Conservation (phyloP, 2,329 filamentous ascomycete genomes). For the Pestalotiopsis sp. region DNA sequence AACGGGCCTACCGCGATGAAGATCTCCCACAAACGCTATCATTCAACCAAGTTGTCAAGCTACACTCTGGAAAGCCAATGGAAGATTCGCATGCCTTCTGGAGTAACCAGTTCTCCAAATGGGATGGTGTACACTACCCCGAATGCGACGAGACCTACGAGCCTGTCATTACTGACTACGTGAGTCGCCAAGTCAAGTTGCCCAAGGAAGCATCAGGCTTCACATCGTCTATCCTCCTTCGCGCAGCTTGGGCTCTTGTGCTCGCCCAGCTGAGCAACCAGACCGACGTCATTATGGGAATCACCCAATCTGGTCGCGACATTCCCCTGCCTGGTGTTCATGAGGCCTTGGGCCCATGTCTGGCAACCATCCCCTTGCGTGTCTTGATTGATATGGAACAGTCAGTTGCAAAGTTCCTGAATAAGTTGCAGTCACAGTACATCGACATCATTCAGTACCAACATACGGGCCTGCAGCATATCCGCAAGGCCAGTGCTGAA, state of each 20-base stretch:
- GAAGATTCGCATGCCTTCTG: not conserved
- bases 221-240: constrained; percentile 12
- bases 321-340: constrained; percentile 7
- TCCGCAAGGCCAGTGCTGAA: constrained; percentile 5
- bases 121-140: constrained; percentile 1
- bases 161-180: constrained; percentile 2
- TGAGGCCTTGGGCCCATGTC: constrained; percentile 2
- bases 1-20: constrained; percentile 7
- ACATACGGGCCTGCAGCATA: constrained; percentile 11
- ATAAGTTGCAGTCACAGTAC: constrained; percentile 10
- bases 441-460: constrained; percentile 7
- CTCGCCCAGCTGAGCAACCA: constrained; percentile 7
- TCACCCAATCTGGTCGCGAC: constrained; percentile 11
- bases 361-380: constrained; percentile 11
- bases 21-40: not conserved
- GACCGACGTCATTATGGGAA: constrained; percentile 9
- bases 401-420: constrained; percentile 9
- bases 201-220: constrained; percentile 9
- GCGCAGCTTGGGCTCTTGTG: constrained; percentile 11
- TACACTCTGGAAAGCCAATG: not conserved
- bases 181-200: not conserved
- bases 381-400: constrained; percentile 3
- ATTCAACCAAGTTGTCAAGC: constrained; percentile 3
- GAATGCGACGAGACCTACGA: constrained; percentile 7
- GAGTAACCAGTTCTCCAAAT: not conserved